A percentile compares a stretch with the other conserved stretches of the same genome.
Conservation (phyloP, 2,329 filamentous ascomycete genomes). For the Ascochyta pisi region DNA sequence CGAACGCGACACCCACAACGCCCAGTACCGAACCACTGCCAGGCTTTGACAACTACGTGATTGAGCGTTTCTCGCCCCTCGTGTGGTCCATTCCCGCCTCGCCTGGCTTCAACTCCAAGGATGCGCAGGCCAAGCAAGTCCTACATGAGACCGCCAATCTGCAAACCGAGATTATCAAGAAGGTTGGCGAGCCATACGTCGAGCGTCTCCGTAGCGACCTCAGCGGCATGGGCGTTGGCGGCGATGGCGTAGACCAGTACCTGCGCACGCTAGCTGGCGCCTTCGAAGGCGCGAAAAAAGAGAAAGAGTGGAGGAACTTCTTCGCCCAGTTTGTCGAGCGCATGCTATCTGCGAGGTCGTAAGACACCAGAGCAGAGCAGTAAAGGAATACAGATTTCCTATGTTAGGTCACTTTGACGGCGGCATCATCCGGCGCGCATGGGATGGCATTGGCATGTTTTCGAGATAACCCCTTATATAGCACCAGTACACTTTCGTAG, state of each 20-base stretch:
- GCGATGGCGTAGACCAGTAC: constrained; percentile 70
- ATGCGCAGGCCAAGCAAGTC: constrained; percentile 88
- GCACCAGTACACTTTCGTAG: constrained; percentile 13
- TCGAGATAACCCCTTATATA: constrained; percentile 19
- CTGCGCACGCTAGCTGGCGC: constrained; percentile 56
- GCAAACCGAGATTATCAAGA: constrained; percentile 88
- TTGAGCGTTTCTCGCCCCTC: constrained; percentile 84
- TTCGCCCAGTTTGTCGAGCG: constrained; percentile 53
- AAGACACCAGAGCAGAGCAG: background rate
- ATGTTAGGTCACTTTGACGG: constrained; percentile 15
- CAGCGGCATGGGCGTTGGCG: constrained; percentile 68
- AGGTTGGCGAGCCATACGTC: constrained; percentile 84
- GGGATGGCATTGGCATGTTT: constrained; percentile 20
- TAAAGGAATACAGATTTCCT: background rate
- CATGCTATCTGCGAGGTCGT: constrained; percentile 32
- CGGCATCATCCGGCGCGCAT: constrained; percentile 19
- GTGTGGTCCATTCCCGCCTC: constrained; percentile 89
- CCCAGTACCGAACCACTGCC: constrained; percentile 67
- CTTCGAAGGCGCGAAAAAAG: constrained; percentile 47
- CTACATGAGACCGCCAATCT: constrained; percentile 85
- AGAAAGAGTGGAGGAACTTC: constrained; percentile 55
- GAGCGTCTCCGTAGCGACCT: constrained; percentile 72
- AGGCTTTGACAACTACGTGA: constrained; percentile 90
- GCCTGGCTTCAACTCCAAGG: constrained; percentile 78
- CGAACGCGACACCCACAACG: constrained; percentile 52